Conservation (phyloP, 208 protist species). For the Lotmaria passim region DNA sequence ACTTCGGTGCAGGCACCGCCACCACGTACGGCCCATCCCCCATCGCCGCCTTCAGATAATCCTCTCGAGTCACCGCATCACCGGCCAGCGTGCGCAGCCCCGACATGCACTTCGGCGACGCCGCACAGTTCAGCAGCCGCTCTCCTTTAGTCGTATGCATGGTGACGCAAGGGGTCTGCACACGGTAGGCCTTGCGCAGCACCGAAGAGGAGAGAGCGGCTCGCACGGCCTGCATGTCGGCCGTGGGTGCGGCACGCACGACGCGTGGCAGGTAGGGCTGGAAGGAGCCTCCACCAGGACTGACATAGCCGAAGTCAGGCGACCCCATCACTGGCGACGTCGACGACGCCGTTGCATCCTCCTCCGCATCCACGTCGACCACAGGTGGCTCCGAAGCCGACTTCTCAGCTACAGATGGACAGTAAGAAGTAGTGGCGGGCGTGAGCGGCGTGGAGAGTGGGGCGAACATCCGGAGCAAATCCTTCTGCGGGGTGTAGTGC, state of each 20-base stretch:
- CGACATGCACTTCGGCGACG: slow-evolving; percentile 58
- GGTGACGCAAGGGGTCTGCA: slow-evolving; percentile 45
- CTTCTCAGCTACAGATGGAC: not conserved
- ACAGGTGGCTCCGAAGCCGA: not conserved
- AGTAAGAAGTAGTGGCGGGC: too few relatives aligned
- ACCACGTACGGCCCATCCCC: slow-evolving; percentile 52
- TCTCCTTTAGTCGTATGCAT: slow-evolving; percentile 26
- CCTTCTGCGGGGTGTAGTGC: slow-evolving; percentile 32
- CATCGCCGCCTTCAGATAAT: slow-evolving; percentile 41
- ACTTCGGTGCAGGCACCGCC: slow-evolving; percentile 8
- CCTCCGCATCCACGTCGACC: slow-evolving; percentile 29
- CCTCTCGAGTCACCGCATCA: slow-evolving; percentile 34
- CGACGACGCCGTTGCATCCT: not conserved
- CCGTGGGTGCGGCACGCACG: not conserved
- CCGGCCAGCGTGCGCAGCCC: slow-evolving; percentile 48
- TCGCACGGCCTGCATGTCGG: slow-evolving; percentile 15
- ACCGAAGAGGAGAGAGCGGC: slow-evolving; percentile 24
- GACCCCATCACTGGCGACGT: not conserved
- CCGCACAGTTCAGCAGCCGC: slow-evolving; percentile 49
- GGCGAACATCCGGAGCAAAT: slow-evolving; percentile 25
- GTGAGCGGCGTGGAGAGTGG: slow-evolving; percentile 11
- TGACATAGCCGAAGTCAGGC: not conserved
- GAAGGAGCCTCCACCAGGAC: not conserved
- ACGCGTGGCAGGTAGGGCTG: slow-evolving; percentile 15
- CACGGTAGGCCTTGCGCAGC: slow-evolving; percentile 51